phyloP scores from a whole-genome alignment of 495 filamentous ascomycete genomes.

The Hypoxylon subgilvum region DNA sequence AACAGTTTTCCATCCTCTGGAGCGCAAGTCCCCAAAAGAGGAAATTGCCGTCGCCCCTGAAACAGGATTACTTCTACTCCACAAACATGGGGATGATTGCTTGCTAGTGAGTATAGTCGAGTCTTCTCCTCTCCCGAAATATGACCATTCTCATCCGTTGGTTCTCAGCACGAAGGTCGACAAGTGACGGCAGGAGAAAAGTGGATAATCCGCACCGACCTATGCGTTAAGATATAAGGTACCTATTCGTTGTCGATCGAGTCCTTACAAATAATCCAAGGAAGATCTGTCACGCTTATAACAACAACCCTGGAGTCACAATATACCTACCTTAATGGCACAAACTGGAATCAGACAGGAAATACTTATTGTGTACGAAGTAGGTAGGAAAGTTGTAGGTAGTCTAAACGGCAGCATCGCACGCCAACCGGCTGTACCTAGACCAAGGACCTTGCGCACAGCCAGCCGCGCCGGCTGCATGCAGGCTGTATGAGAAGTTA shows the following conservation, averaged over 20 bases:
- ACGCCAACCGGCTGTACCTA: too few species aligned
- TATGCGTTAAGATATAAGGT: conserved; percentile 65
- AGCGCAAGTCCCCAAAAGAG: conserved; percentile 62
- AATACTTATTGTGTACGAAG: background rate
- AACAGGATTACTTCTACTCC: conserved; percentile 81
- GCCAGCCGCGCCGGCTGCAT: too few species aligned
- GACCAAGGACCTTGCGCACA: too few species aligned
- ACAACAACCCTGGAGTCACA: background rate
- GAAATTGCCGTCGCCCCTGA: conserved; percentile 73
- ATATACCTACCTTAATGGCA: too few species aligned
- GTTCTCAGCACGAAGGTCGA: conserved; percentile 72
- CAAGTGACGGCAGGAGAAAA: conserved; percentile 84
- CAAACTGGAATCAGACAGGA: background rate
- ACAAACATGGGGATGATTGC: conserved; percentile 88
- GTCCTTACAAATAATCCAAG: conserved; percentile 37
- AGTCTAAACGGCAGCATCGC: background rate
- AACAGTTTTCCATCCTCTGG: conserved; percentile 87
- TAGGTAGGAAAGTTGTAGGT: too few species aligned
- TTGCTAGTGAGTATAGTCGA: conserved; percentile 60
- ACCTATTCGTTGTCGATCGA: background rate
- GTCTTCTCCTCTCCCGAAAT: background rate
- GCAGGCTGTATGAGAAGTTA: background rate
- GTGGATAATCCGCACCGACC: conserved; percentile 89
- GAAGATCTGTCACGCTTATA: background rate
- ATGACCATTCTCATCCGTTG: background rate